phyloP scores from a whole-genome alignment of 805 yeast species.

The Yamadazyma insecticola region DNA sequence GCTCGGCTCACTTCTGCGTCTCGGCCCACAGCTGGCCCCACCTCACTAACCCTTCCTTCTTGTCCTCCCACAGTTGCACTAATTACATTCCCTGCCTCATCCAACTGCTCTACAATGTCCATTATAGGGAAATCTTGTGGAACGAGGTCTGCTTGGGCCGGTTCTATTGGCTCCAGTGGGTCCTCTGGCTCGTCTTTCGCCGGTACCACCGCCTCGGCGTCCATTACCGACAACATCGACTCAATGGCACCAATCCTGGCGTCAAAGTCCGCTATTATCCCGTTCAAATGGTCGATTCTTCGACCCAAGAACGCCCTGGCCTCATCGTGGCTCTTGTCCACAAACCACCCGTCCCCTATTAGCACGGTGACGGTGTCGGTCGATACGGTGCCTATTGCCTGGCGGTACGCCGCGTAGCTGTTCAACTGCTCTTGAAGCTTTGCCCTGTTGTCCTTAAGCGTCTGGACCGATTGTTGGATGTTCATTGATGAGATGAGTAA shows the following conservation, averaged over 20 bases:
- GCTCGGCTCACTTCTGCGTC: too few relatives aligned
- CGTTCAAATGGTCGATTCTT: conserved; percentile 16
- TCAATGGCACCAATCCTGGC: conserved; percentile 25
- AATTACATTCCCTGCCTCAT: conserved; percentile 74
- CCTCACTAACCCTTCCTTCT: too few relatives aligned
- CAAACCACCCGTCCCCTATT: conserved; percentile 40
- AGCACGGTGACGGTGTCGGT: conserved; percentile 14
- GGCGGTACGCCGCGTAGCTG: neutral
- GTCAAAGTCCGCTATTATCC: conserved; percentile 39
- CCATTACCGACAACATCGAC: too few relatives aligned
- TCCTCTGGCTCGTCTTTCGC: too few relatives aligned
- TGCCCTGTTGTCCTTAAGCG: too few relatives aligned
- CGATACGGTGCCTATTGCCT: neutral
- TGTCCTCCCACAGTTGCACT: conserved; percentile 13
- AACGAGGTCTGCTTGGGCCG: too few relatives aligned
- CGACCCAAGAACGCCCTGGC: conserved; percentile 25
- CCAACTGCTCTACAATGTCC: conserved; percentile 77
- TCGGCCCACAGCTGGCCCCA: too few relatives aligned
- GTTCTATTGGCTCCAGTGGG: too few relatives aligned
- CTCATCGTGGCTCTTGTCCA: conserved; percentile 22
- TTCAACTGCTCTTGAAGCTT: neutral
- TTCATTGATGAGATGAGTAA: too few relatives aligned
- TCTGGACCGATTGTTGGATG: too few relatives aligned
- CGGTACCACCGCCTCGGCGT: too few relatives aligned
- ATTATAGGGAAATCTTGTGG: too few relatives aligned